Base-by-base conservation (phyloP, 306 rosid genomes). In the Dalbergia cultrata region DNA sequence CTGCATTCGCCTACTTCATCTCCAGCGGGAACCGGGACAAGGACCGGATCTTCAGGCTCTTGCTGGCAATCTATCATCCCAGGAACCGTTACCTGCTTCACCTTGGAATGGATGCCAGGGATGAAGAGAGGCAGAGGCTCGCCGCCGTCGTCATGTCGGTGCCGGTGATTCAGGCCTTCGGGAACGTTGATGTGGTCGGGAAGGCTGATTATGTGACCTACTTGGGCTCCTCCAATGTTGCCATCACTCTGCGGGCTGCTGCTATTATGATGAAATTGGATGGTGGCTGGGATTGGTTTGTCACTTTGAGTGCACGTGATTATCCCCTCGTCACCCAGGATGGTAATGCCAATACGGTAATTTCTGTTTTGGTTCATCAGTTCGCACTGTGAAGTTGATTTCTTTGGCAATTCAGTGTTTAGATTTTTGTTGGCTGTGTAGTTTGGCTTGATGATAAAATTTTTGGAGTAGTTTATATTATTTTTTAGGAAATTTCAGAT, bases 251-350 rank as follows among this genome's bases (percentile, higher is more conserved):
- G 57, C 83, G 88, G n/a, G 98, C 98, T 19, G 98, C 97, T 63
- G 89, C 98, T 71, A 80, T 93, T 22, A 70, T 93, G 87, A 79
- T 91, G 84, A 88, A 71, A 75, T 79, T 91, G 76, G 97, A 93
- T 63, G 22, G 76, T 74, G 93, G 91, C 3, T 93, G 98, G 98
- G 86, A 90, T 70, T 91, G 98, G 98, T 88, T 93, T 65, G 61
- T 93, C n/a, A 87, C 93, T 62, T 75, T 93, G 89, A 93, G 87
- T 71, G 94, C 97, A 0, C 65, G 43, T 71, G 98, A 93, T 80
- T 93, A 93, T 61, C 97, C 97, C 39, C 89, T 93, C 52, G 74
- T 91, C 64, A 91, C 97, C 72, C 97, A 89, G 92, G 97, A 93
- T 74, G 97, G 97, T 93, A 91, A 91, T 54, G 93, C 81, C 83